These are phyloP conservation scores for Pythium pyrilobum DNA, from an alignment of 352 stramenopile genomes.

Conservation along the genomic window DNA sequence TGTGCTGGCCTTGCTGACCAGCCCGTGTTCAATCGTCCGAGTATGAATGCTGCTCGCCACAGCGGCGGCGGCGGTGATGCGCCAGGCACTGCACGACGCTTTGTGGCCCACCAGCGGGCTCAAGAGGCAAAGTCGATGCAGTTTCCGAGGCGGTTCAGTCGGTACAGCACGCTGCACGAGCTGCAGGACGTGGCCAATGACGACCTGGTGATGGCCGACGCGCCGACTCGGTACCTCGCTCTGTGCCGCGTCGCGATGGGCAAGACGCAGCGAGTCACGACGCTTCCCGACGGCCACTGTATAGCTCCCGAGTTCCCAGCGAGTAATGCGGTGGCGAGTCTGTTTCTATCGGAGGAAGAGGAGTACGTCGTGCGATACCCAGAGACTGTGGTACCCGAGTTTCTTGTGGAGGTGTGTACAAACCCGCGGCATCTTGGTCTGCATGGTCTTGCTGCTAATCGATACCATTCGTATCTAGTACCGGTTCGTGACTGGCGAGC, in stretches of 20 bases:
- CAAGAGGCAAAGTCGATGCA: slow-evolving; percentile 7
- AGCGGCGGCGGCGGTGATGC: neutral
- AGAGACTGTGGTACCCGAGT: slow-evolving; percentile 66
- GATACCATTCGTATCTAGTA: neutral
- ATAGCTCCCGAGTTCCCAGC: slow-evolving; percentile 20
- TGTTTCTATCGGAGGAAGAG: slow-evolving; percentile 26
- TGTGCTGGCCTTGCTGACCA: neutral
- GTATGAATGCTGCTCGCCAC: neutral
- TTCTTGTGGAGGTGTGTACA: slow-evolving; percentile 44
- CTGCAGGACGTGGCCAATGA: neutral
- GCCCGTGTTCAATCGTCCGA: slow-evolving; percentile 33
- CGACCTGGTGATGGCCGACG: neutral
- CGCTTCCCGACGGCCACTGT: neutral
- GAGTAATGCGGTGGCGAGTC: slow-evolving; percentile 24
- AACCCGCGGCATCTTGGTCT: neutral
- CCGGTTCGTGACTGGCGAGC: no score
- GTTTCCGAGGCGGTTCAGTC: slow-evolving; percentile 64
- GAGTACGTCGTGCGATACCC: slow-evolving; percentile 65
- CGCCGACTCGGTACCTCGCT: slow-evolving; percentile 36
- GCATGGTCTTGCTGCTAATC: neutral
- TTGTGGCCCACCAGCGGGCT: slow-evolving; percentile 8
- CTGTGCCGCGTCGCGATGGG: slow-evolving; percentile 68
- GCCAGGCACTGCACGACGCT: slow-evolving; percentile 16
- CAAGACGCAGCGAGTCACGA: slow-evolving; percentile 32
- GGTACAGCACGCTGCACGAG: slow-evolving; percentile 68